Conservation (phyloP, 2,329 filamentous ascomycete genomes). For the Cladosporium velox region DNA sequence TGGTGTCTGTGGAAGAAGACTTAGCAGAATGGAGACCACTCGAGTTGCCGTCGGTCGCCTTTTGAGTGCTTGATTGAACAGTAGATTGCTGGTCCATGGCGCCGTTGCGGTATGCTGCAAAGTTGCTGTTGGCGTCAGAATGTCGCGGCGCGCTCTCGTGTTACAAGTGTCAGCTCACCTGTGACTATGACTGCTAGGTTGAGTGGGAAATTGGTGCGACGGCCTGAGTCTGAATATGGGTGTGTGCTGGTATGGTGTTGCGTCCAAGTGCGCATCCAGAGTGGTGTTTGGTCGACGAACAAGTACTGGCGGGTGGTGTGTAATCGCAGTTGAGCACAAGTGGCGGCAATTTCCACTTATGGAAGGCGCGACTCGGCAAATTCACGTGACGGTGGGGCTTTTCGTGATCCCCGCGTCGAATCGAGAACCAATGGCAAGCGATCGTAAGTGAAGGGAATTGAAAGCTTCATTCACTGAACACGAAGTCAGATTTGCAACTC, state of each 20-base stretch:
- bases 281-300: not conserved
- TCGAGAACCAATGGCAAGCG: too few relatives aligned
- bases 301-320: not conserved
- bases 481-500: not conserved
- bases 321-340: not conserved
- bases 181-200: not conserved
- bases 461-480: too few relatives aligned
- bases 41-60: not conserved
- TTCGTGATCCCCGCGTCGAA: too few relatives aligned
- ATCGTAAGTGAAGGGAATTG: too few relatives aligned
- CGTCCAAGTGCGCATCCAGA: not conserved
- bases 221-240: not conserved
- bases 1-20: not conserved
- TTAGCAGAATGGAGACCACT: not conserved
- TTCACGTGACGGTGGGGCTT: not conserved
- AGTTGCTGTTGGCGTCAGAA: not conserved
- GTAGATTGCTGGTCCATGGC: not conserved
- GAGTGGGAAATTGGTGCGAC: not conserved
- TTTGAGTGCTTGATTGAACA: not conserved
- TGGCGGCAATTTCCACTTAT: not conserved
- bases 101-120: not conserved
- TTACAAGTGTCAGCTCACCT: not conserved
- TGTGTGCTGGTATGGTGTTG: not conserved
- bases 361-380: not conserved
- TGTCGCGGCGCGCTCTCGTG: not conserved